Conservation (phyloP, 805 yeast species). For the Diddensiella caesifluorescens region DNA sequence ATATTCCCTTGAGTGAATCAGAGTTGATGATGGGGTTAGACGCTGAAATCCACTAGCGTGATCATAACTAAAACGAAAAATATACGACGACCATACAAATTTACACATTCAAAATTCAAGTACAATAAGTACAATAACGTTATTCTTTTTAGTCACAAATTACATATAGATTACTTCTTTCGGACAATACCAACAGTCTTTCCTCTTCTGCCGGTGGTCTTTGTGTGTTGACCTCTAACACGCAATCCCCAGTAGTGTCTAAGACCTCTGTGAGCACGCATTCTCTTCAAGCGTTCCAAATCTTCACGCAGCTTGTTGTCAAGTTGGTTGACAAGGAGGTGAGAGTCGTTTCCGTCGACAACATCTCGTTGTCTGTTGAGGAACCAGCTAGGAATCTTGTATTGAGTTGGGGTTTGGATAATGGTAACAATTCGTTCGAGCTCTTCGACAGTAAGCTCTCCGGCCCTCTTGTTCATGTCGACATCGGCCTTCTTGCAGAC, state of each 20-base stretch:
- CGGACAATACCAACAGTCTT: slow-evolving; percentile 46
- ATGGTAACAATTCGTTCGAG: slow-evolving; percentile 99
- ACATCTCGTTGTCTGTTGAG: slow-evolving; percentile 99
- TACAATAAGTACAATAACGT: too few species aligned
- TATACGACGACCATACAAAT: too few species aligned
- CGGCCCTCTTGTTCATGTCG: slow-evolving; percentile 97
- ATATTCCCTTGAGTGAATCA: too few species aligned
- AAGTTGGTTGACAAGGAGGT: slow-evolving; percentile 96
- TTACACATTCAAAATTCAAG: too few species aligned
- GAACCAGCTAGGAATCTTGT: slow-evolving; percentile 99
- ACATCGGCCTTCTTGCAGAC: slow-evolving; percentile 99
- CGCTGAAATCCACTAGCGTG: too few species aligned
- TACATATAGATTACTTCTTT: slow-evolving; percentile 40
- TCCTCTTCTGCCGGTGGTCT: slow-evolving; percentile 98
- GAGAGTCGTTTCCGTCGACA: slow-evolving; percentile 98
- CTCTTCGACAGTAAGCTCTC: slow-evolving; percentile 99
- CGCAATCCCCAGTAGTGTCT: slow-evolving; percentile 99
- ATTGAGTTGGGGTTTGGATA: slow-evolving; percentile 99
- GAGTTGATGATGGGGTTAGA: too few species aligned
- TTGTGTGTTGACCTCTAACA: slow-evolving; percentile 99
- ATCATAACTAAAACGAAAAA: too few species aligned
- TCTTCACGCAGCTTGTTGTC: slow-evolving; percentile 99
- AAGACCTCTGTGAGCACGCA: slow-evolving; percentile 99
- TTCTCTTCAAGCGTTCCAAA: slow-evolving; percentile 99
- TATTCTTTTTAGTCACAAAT: too few species aligned